Percentiles rank a stretch among this genome's conserved stretches.
Evolutionary conservation across 805 yeast genomes (phyloP).

Genomic region (Kodamaea kaohsiungensis): DNA sequence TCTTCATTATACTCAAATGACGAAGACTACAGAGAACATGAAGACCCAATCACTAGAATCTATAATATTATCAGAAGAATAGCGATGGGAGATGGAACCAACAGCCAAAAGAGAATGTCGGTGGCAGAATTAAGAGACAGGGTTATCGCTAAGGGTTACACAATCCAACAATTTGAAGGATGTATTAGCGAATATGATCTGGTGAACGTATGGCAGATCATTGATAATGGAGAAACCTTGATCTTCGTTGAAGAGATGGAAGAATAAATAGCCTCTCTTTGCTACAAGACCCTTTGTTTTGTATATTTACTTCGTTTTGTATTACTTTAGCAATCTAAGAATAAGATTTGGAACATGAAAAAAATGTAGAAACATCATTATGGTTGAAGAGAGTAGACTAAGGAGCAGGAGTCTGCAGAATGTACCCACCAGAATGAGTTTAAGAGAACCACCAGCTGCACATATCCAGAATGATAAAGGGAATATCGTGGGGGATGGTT

Average conservation of each 20-base stretch:
- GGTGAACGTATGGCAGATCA: constrained; percentile 73
- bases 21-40: constrained; percentile 55
- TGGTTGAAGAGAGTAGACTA: not conserved
- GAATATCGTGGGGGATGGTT: not conserved
- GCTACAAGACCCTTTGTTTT: not conserved
- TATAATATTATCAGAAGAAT: constrained; percentile 67
- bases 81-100: constrained; percentile 41
- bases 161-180: constrained; percentile 71
- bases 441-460: not conserved
- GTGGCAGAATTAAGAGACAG: constrained; percentile 58
- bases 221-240: constrained; percentile 67
- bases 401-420: not conserved
- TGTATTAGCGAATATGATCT: constrained; percentile 75
- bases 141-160: constrained; percentile 78
- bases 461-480: not conserved
- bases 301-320: not conserved
- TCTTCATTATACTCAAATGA: constrained; percentile 63
- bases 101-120: constrained; percentile 30
- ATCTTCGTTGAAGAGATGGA: constrained; percentile 49
- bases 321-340: not conserved
- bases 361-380: not conserved
- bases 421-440: not conserved
- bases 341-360: not conserved
- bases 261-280: not conserved
- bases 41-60: constrained; percentile 61